Base-by-base conservation (phyloP, 768 basidiomycete genomes). In the Podaxis rugospora region DNA sequence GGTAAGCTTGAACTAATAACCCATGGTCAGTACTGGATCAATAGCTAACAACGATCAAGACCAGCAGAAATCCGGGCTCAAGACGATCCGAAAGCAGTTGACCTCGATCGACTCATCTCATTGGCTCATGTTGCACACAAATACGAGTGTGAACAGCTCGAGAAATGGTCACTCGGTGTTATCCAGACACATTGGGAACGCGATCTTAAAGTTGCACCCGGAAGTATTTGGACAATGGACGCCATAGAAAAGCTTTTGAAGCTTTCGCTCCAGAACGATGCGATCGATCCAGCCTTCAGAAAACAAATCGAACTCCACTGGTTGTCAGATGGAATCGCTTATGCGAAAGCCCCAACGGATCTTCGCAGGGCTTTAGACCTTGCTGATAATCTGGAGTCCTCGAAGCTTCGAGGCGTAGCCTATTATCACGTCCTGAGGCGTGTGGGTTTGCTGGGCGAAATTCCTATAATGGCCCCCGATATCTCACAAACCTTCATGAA, bases 391-490 rank as follows among this genome's bases (percentile, higher is more conserved):
- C 18, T 57, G 25, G 14, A 47, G 10, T 25, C 9, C 18, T 7
- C n/a, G 1, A 25, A 27, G 35, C 55, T 44, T 11, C 27, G n/a
- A 21, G 44, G 42, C 4, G 35, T 49, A 25, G 55, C 55, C 27
- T 57, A 57, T 36, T 57, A 57, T 18, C 46, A 25, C n/a, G 32
- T 44, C 25, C 47, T 57, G 27, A 27, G 42, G n/a, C 55, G 55
- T 23, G 14, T 46, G 1, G 55, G 44, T 11, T 16, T 47, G 7
- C 13, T 44, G 6, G n/a, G 39, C 36, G 13, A 25, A 37, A 18
- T 1, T 5, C 6, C 14, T 36, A 18, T 10, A n/a, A 39, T 16
- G 27, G 27, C n/a, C 13, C 25, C 32, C 16, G 32, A 57, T 18
- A 23, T 55, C 7, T 40, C 55, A 36, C 9, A 49, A 16, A 57